phyloP scores from a whole-genome alignment of 768 basidiomycete species.

The Lentinula detonsa region DNA sequence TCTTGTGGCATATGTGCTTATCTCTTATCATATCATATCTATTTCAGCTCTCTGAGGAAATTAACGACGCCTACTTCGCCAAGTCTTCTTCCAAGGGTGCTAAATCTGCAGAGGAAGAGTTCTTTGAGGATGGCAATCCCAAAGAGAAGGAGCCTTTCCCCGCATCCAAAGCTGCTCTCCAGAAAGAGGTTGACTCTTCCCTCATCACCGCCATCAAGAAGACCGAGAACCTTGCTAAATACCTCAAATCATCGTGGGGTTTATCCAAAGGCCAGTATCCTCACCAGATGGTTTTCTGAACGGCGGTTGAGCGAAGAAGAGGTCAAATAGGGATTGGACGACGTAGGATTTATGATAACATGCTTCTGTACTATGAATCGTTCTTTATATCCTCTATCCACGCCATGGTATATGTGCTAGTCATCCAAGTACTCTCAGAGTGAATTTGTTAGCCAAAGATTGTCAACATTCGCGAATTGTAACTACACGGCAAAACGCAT shows the following conservation, averaged over 20 bases:
- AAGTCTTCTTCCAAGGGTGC: slow-evolving; percentile 69
- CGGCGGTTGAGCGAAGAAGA: slow-evolving; percentile 5
- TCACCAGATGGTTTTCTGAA: slow-evolving; percentile 88
- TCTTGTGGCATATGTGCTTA: neutral
- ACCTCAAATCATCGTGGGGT: slow-evolving; percentile 89
- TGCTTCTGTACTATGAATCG: slow-evolving; percentile 8
- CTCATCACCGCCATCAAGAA: slow-evolving; percentile 84
- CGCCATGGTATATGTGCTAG: neutral
- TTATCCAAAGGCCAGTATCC: slow-evolving; percentile 97
- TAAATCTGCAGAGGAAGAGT: slow-evolving; percentile 89
- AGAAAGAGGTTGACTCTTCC: slow-evolving; percentile 80
- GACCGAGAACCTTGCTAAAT: slow-evolving; percentile 86
- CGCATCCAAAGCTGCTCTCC: slow-evolving; percentile 82
- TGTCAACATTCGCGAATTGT: too few species aligned
- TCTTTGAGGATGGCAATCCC: slow-evolving; percentile 92
- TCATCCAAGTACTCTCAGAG: neutral
- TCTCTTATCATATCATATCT: slow-evolving; percentile 6
- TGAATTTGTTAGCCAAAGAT: too few species aligned
- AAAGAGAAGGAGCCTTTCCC: slow-evolving; percentile 85
- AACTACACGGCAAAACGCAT: too few species aligned
- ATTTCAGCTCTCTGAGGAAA: slow-evolving; percentile 72
- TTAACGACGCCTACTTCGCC: slow-evolving; percentile 92
- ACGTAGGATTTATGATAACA: slow-evolving; percentile 8
- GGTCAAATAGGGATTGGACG: slow-evolving; percentile 7
- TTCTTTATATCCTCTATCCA: neutral